Evolutionary conservation across 345 rosid species (phyloP), one percentile per base, ranked within the genome.

Genomic region (Hypericum androsaemum): DNA sequence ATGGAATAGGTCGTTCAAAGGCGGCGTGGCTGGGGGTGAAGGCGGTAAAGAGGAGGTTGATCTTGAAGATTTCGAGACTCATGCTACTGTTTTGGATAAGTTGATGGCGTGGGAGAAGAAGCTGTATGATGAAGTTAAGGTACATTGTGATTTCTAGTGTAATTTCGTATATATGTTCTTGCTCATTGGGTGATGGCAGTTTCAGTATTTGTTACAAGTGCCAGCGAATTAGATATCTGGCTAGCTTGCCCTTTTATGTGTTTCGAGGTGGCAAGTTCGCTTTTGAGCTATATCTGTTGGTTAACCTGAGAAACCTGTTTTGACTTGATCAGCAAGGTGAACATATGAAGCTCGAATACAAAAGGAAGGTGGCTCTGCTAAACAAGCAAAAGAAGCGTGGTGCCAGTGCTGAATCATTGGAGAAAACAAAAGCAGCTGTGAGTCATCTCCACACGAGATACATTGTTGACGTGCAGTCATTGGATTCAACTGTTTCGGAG

Each of bases 81-180:
- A 78, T 74, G 94, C 98, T 13, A 81, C 86, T 12, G 80, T 92
- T 66, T 78, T 92, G 71, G 98, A 92, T 62, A 92, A 92, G 74
- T 72, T 92, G 68, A 68, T 83, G 47, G 98, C 94, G 2, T 92
- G 98, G 98, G 98, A 92, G 63, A 92, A 83, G 78, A 92, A 92
- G 65, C 94, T 88, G 2, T 92, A 78, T 37, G 98, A 92, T 54
- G 98, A 92, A 83, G 95, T 92, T 28, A 88, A 88, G 98, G 97
- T 88, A 72, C 13, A 6, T 39, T 37, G 37, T 43, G 10, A 28
- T 56, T 3, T 13, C 53, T 67, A 37, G 5, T 42, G 37, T 52
- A 12, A 37, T 51, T 54, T 43, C 7, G 14, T 2, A 2, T 41
- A 13, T 35, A 52, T 42, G 11, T 11, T n/a, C 2, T 0, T 41